These are phyloP conservation scores for Musa schizocarpa DNA, from an alignment of 176 grass and related monocot species.

Conservation along the genomic window DNA sequence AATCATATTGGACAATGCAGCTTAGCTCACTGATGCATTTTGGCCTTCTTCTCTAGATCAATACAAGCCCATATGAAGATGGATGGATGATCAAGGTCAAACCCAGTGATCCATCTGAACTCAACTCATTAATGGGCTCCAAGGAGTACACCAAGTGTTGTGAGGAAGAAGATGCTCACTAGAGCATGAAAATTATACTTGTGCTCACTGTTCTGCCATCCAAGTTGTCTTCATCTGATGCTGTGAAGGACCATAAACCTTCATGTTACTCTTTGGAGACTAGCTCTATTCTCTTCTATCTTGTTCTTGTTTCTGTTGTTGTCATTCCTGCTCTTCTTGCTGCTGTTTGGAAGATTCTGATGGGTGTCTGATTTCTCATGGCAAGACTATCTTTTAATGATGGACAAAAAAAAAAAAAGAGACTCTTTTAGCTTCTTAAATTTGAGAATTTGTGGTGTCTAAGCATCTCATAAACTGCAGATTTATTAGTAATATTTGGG, in stretches of 20 bases:
- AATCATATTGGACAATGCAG: not conserved
- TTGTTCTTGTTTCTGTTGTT: not conserved
- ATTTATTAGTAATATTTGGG: too few species aligned
- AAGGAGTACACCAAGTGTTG: conserved; percentile 79
- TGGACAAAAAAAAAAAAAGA: too few species aligned
- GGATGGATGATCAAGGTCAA: conserved; percentile 99
- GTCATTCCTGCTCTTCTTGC: not conserved
- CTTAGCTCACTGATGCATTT: too few species aligned
- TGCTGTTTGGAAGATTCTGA: not conserved
- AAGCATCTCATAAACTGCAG: too few species aligned
- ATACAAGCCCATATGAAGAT: conserved; percentile 71
- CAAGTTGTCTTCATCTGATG: not conserved
- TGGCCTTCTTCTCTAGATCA: conserved; percentile 42
- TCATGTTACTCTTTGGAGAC: not conserved
- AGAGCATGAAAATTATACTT: not conserved
- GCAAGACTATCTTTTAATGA: too few species aligned
- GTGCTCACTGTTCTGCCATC: not conserved
- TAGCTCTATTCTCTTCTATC: not conserved
- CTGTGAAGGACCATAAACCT: not conserved
- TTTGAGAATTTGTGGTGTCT: too few species aligned
- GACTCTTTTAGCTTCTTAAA: not conserved
- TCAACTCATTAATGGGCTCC: conserved; percentile 47
- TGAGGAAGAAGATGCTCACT: conserved; percentile 68
- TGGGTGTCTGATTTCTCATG: too few species aligned
- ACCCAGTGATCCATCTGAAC: conserved; percentile 57